Percentiles rank a stretch among this genome's conserved stretches.
These are phyloP conservation scores for Choricystis sp. DNA, from an alignment of 139 green algal species.

Conservation along the genomic window DNA sequence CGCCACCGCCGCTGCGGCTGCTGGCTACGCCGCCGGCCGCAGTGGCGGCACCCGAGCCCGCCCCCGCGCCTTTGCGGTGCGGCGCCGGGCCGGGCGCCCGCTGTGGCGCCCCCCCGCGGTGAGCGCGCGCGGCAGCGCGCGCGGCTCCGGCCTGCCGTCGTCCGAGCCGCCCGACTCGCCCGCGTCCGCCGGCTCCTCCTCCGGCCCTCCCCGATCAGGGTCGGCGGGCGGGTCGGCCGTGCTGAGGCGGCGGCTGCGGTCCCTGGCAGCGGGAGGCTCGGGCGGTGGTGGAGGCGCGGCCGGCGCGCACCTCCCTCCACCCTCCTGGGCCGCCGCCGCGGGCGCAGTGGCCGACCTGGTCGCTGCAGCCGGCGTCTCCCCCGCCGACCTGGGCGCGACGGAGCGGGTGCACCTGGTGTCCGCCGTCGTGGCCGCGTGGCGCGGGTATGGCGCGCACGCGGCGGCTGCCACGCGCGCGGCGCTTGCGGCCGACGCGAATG, in stretches of 20 bases:
- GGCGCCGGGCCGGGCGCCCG: no score
- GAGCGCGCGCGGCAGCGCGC: no score
- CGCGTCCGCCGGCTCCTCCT: neutral
- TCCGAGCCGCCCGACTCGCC: no score
- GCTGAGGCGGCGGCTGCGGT: neutral
- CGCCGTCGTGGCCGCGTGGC: conserved; percentile 14
- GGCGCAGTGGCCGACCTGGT: conserved; percentile 8
- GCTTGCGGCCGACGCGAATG: neutral
- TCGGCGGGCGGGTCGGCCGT: neutral
- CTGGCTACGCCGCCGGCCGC: no score
- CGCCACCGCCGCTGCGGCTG: no score
- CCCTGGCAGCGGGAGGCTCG: neutral
- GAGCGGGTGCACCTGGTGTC: conserved; percentile 15
- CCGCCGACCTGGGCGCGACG: conserved; percentile 1
- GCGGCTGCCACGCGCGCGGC: conserved; percentile 1
- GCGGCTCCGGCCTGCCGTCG: no score
- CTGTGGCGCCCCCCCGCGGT: no score
- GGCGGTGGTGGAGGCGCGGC: neutral
- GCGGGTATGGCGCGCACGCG: conserved; percentile 8
- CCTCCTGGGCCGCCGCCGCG: neutral
- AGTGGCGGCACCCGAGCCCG: no score
- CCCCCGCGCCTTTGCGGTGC: no score
- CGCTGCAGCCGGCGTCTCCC: conserved; percentile 2
- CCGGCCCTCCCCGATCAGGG: no score
- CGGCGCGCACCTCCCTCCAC: neutral